phyloP scores from a whole-genome alignment of 345 rosid species.

The Arabidopsis suecica region DNA sequence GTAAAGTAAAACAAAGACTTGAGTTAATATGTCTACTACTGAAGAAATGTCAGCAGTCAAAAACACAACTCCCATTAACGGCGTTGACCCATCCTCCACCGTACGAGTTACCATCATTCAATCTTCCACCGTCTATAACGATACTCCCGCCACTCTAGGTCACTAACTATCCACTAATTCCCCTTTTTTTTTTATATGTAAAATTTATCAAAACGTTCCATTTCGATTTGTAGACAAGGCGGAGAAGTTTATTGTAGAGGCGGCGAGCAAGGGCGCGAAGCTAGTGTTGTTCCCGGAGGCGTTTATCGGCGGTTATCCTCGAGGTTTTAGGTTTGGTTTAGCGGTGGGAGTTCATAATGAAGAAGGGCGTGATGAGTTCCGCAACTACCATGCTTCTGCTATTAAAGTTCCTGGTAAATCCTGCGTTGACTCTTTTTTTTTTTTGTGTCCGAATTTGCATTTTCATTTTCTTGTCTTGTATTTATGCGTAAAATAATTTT shows the following conservation, averaged over 20 bases:
- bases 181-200: too few species aligned
- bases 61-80: background rate
- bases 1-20: background rate
- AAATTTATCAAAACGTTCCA: too few species aligned
- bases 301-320: conserved; percentile 82
- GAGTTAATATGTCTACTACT: background rate
- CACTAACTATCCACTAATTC: background rate
- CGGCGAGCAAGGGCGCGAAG: conserved; percentile 70
- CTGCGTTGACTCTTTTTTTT: background rate
- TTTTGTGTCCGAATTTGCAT: too few species aligned
- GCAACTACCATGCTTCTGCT: conserved; percentile 38
- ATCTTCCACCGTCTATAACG: background rate
- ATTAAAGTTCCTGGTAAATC: conserved; percentile 63
- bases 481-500: background rate
- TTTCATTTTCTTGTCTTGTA: background rate
- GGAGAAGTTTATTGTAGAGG: conserved; percentile 72
- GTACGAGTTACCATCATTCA: background rate
- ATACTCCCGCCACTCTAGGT: background rate
- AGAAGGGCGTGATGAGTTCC: conserved; percentile 35
- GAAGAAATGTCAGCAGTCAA: background rate
- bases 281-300: conserved; percentile 88
- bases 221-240: conserved; percentile 41
- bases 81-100: background rate
- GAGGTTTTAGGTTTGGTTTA: conserved; percentile 82
- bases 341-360: conserved; percentile 64